Evolutionary conservation across 148 eudicot species (phyloP).

Genomic region (Pharnaceum exiguum): DNA sequence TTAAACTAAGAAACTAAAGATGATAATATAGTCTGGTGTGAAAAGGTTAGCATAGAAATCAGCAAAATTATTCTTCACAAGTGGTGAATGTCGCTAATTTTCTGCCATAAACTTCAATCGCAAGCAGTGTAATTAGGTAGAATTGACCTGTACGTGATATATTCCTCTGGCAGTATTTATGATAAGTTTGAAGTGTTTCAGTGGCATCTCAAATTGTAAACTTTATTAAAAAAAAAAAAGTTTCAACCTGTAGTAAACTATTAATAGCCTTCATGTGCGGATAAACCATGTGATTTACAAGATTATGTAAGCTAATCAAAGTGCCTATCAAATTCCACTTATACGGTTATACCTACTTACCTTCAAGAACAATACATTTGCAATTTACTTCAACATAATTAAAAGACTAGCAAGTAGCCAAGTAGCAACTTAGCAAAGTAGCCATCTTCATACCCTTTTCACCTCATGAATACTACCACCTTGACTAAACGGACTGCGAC

Average conservation of each 20-base stretch:
- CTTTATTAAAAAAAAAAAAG: neutral
- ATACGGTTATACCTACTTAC: neutral
- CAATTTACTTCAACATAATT: slow-evolving; percentile 4
- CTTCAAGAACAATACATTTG: slow-evolving; percentile 4
- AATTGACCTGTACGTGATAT: no score
- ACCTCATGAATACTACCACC: no score
- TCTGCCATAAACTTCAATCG: slow-evolving; percentile 16
- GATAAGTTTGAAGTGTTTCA: no score
- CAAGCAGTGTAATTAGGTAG: no score
- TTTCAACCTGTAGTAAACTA: slow-evolving; percentile 1
- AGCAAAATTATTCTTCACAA: slow-evolving; percentile 7
- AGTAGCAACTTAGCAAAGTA: neutral
- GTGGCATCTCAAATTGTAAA: neutral
- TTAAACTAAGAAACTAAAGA: neutral
- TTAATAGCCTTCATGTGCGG: slow-evolving; percentile 7
- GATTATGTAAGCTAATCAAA: slow-evolving; percentile 7
- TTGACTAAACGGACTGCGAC: no score
- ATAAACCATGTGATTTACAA: slow-evolving; percentile 17
- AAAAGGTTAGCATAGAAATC: neutral
- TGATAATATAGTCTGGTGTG: neutral
- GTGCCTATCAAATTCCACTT: neutral
- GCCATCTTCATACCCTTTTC: no score
- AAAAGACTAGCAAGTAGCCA: neutral
- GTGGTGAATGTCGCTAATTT: slow-evolving; percentile 34
- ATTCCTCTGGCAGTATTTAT: no score